These are phyloP conservation scores for Aspergillus caelatus DNA, from an alignment of 2,329 filamentous ascomycete species.

Conservation along the genomic window DNA sequence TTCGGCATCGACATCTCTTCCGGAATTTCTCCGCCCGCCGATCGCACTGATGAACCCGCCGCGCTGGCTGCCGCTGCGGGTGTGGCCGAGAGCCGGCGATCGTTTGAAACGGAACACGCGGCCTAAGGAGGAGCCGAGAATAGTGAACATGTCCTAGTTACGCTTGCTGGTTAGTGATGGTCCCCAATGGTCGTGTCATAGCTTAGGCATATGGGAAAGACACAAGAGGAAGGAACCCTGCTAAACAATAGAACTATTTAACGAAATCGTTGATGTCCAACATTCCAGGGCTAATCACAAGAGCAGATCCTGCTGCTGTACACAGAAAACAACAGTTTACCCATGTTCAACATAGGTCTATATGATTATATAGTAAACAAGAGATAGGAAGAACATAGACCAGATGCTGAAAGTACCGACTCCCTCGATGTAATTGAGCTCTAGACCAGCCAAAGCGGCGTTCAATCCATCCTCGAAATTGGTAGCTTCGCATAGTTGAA, in stretches of 20 bases:
- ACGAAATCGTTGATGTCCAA: slow-evolving; percentile 3
- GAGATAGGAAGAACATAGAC: slow-evolving; percentile 10
- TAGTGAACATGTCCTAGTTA: slow-evolving; percentile 50
- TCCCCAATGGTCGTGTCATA: background rate
- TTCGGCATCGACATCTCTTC: slow-evolving; percentile 70
- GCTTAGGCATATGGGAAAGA: background rate
- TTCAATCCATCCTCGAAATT: slow-evolving; percentile 40
- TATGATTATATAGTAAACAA: slow-evolving; percentile 6
- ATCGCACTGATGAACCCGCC: slow-evolving; percentile 40
- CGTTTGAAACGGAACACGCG: slow-evolving; percentile 41
- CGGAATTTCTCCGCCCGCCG: slow-evolving; percentile 30
- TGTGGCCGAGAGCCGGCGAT: slow-evolving; percentile 38
- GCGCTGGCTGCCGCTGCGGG: slow-evolving; percentile 31
- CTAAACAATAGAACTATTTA: slow-evolving; percentile 6
- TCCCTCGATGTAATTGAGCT: slow-evolving; percentile 16
- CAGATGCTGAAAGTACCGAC: slow-evolving; percentile 7
- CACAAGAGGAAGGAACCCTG: background rate
- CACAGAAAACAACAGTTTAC: background rate
- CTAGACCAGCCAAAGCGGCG: slow-evolving; percentile 28
- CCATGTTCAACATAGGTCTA: slow-evolving; percentile 13
- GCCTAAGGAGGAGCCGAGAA: slow-evolving; percentile 49
- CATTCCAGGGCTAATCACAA: slow-evolving; percentile 12
- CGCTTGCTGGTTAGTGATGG: slow-evolving; percentile 6
- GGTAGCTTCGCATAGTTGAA: slow-evolving; percentile 29
- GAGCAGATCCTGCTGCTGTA: slow-evolving; percentile 8